phyloP scores from a whole-genome alignment of 352 stramenopile species.

The Aphanomyces invadans region DNA sequence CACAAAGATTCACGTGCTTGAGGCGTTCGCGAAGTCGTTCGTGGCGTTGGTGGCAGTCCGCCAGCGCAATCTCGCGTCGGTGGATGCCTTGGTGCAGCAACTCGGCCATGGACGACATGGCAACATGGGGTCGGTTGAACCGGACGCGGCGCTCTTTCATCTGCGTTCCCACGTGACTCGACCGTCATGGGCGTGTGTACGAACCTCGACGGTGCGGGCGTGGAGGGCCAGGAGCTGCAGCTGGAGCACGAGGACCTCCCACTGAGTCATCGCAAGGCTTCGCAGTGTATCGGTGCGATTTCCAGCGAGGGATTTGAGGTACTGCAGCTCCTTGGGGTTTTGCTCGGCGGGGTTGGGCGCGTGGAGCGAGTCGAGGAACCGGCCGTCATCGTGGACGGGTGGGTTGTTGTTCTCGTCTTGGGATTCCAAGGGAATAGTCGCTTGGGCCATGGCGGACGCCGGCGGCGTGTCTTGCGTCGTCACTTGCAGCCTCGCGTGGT shows the following conservation, averaged over 20 bases:
- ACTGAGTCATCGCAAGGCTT: not conserved
- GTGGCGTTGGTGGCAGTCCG: not conserved
- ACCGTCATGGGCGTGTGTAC: not conserved
- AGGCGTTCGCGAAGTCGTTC: not conserved
- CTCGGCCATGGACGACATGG: not conserved
- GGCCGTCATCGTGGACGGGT: not conserved
- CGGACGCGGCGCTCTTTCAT: slow-evolving; percentile 6
- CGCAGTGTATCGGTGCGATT: not conserved
- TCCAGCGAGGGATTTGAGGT: not conserved
- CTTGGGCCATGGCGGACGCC: not conserved
- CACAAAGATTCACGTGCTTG: slow-evolving; percentile 8
- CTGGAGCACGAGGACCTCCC: not conserved
- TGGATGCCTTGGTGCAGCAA: not conserved
- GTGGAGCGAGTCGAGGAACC: not conserved
- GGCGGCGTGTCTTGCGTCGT: slow-evolving; percentile 3
- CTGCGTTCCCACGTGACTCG: not conserved
- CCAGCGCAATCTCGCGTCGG: not conserved
- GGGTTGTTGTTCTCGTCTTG: not conserved
- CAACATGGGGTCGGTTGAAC: slow-evolving; percentile 8
- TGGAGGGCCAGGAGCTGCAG: not conserved
- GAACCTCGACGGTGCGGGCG: not conserved
- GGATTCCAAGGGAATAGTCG: not conserved
- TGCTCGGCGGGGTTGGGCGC: not conserved
- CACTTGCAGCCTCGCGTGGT: not conserved
- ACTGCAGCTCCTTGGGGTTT: not conserved